These are phyloP conservation scores for Pachyrhizus erosus DNA, from an alignment of 306 rosid genomes.

Conservation along the genomic window DNA sequence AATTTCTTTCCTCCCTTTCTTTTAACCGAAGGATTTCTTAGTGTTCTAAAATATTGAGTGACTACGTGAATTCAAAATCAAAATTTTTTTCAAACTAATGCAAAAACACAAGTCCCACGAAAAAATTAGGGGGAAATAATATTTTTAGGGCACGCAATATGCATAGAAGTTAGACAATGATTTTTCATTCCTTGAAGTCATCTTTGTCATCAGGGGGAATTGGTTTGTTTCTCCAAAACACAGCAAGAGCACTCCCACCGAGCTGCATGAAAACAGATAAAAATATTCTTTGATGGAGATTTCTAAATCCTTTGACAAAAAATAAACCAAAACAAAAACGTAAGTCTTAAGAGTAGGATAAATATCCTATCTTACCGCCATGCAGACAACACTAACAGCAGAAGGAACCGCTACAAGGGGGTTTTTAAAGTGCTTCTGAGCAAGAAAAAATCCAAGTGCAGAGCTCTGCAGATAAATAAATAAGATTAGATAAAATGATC, in stretches of 20 bases:
- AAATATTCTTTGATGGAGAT: slow-evolving; percentile 10
- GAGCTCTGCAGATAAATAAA: slow-evolving; percentile 69
- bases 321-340: slow-evolving; percentile 17
- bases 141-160: neutral
- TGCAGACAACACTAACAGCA: slow-evolving; percentile 93
- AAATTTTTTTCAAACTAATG: neutral
- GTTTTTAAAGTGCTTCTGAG: slow-evolving; percentile 91
- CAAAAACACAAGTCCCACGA: neutral
- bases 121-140: neutral
- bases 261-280: slow-evolving; percentile 57
- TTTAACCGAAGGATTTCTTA: too few species aligned
- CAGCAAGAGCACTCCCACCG: slow-evolving; percentile 96
- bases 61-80: slow-evolving; percentile 25
- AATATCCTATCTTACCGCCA: slow-evolving; percentile 73
- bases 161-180: slow-evolving; percentile 22
- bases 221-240: slow-evolving; percentile 85
- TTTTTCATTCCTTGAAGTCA: slow-evolving; percentile 82
- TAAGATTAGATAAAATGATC: slow-evolving; percentile 24
- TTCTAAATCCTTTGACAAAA: slow-evolving; percentile 9
- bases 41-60: neutral
- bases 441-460: slow-evolving; percentile 92
- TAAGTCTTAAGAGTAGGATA: slow-evolving; percentile 2
- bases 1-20: too few species aligned
- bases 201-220: slow-evolving; percentile 86
- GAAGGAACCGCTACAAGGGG: slow-evolving; percentile 96